These are phyloP conservation scores for Cyberlindnera mrakii DNA, from an alignment of 805 yeast species.

Conservation along the genomic window DNA sequence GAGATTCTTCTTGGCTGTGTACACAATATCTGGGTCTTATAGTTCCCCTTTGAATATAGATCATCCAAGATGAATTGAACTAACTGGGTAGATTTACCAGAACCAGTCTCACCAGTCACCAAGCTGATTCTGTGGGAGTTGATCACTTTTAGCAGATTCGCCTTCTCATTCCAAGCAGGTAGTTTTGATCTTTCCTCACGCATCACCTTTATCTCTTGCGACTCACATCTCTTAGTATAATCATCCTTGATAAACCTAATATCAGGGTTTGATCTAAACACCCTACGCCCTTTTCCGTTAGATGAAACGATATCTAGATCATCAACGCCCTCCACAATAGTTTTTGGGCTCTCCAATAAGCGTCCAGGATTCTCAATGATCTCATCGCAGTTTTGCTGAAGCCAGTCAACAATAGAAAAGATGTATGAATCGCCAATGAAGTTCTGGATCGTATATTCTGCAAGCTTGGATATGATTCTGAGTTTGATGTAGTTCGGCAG, in stretches of 20 bases:
- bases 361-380: slow-evolving; percentile 75
- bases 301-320: slow-evolving; percentile 4
- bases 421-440: slow-evolving; percentile 67
- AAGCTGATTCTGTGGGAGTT: slow-evolving; percentile 58
- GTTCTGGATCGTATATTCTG: slow-evolving; percentile 36
- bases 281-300: slow-evolving; percentile 6
- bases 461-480: slow-evolving; percentile 44
- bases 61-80: slow-evolving; percentile 85
- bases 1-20: slow-evolving; percentile 97
- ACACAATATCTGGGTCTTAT: slow-evolving; percentile 61
- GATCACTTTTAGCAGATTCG: slow-evolving; percentile 51
- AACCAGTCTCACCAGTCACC: slow-evolving; percentile 95
- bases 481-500: slow-evolving; percentile 67
- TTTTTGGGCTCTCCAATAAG: slow-evolving; percentile 30
- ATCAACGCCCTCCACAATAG: slow-evolving; percentile 1
- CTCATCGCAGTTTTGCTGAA: slow-evolving; percentile 52
- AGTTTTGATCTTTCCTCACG: slow-evolving; percentile 43
- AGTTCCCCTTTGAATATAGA: slow-evolving; percentile 38
- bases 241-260: slow-evolving; percentile 28
- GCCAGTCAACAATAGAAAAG: slow-evolving; percentile 69
- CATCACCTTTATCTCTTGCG: slow-evolving; percentile 34
- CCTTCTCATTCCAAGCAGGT: slow-evolving; percentile 80
- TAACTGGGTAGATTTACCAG: slow-evolving; percentile 93
- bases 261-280: slow-evolving; percentile 25
- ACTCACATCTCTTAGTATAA: slow-evolving; percentile 28